A percentile compares a stretch with the other conserved stretches of the same genome.
Evolutionary conservation across 139 green algal genomes (phyloP).

Genomic region (Deuterostichococcus epilithicus): DNA sequence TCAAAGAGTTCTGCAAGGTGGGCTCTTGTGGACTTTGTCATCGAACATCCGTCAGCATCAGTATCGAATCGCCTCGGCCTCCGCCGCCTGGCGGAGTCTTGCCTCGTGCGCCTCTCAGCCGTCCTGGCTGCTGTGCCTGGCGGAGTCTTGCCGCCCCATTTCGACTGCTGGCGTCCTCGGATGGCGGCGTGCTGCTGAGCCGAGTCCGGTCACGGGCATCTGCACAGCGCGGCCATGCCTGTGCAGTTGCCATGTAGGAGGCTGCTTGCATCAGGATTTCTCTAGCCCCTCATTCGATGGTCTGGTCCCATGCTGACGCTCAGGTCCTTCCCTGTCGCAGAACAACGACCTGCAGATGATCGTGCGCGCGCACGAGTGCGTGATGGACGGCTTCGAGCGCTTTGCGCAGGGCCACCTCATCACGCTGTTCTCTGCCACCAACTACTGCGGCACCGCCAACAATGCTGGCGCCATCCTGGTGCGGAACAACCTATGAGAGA

Average conservation of each 20-base stretch:
- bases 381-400: conserved; percentile 99
- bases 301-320: no score
- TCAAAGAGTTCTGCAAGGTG: conserved; percentile 96
- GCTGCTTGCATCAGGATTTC: no score
- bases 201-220: no score
- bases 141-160: no score
- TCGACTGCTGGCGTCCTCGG: no score
- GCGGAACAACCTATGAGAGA: conserved; percentile 8
- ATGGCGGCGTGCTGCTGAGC: no score
- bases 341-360: conserved; percentile 98
- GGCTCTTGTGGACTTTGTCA: background rate
- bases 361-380: conserved; percentile 97
- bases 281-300: no score
- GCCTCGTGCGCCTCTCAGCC: no score
- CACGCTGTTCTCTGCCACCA: conserved; percentile 97
- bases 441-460: conserved; percentile 98
- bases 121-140: background rate
- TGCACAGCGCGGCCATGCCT: no score
- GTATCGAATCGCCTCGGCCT: no score
- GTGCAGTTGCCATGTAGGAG: no score
- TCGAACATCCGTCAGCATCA: background rate
- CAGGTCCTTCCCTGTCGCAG: conserved; percentile 22
- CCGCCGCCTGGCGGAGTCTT: no score
- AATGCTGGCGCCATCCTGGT: conserved; percentile 96
- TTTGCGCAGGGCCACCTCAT: conserved; percentile 96